Evolutionary conservation across 805 yeast genomes (phyloP).

Genomic region (Suhomyces sp.): DNA sequence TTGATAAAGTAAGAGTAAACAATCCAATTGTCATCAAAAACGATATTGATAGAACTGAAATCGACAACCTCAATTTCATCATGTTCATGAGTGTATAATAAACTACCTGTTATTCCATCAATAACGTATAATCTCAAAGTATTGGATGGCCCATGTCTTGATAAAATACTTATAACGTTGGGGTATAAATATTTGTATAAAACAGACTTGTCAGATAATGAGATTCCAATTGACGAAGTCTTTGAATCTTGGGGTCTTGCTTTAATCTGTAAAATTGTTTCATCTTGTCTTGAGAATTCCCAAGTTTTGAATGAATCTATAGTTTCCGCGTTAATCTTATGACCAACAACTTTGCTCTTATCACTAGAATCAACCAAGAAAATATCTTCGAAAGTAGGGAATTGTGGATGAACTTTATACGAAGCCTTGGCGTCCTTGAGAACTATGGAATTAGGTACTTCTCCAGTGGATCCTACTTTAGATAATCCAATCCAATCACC

Average conservation of each 20-base stretch:
- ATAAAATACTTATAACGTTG: constrained; percentile 54
- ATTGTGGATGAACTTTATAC: not conserved
- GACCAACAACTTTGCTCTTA: constrained; percentile 19
- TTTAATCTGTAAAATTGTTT: constrained; percentile 17
- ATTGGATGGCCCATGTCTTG: constrained; percentile 19
- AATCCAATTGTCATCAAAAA: constrained; percentile 83
- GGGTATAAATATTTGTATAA: constrained; percentile 84
- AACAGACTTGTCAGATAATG: constrained; percentile 68
- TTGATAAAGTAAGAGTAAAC: constrained; percentile 61
- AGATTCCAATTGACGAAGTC: constrained; percentile 60
- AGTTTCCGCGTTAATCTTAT: constrained; percentile 14
- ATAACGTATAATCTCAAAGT: constrained; percentile 51
- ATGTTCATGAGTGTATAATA: constrained; percentile 47
- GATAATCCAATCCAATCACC: not conserved
- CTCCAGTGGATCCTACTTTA: not conserved
- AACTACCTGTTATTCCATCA: constrained; percentile 69
- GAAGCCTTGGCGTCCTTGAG: not conserved
- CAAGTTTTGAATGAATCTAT: constrained; percentile 25
- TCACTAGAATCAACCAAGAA: constrained; percentile 14
- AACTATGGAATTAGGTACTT: constrained; percentile 1
- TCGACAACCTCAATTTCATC: constrained; percentile 38
- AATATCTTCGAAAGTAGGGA: constrained; percentile 7
- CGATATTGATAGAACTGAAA: constrained; percentile 45
- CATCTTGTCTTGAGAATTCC: constrained; percentile 23
- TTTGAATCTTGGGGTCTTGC: constrained; percentile 21